phyloP scores from a whole-genome alignment of 257 asterid species.

The Nicotiana otophora region DNA sequence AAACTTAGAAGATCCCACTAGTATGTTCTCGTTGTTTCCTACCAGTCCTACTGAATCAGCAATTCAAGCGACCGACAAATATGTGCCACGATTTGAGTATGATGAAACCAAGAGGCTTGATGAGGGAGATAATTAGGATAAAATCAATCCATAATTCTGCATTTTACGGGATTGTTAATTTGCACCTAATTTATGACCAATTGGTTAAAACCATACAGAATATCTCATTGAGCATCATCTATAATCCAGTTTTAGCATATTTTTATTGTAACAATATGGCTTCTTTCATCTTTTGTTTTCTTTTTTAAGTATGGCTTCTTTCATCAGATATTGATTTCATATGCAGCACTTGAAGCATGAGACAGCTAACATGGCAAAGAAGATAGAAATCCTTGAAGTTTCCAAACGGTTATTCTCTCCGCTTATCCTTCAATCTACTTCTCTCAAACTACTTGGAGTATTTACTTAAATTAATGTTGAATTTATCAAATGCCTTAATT shows the following conservation, averaged over 20 bases:
- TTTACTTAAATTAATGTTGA: background rate
- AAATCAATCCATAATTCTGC: background rate
- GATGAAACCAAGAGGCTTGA: background rate
- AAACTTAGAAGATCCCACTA: background rate
- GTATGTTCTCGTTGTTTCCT: background rate
- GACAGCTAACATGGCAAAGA: conserved; percentile 38
- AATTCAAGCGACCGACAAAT: background rate
- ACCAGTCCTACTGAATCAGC: background rate
- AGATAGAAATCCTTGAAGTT: conserved; percentile 53
- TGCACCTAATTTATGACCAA: too few species aligned
- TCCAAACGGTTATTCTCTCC: conserved; percentile 39
- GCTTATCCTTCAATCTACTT: background rate
- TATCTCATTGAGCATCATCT: too few species aligned
- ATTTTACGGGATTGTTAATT: too few species aligned
- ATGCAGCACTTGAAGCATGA: conserved; percentile 57
- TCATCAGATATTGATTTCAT: background rate
- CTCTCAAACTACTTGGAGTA: background rate
- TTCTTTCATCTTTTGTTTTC: too few species aligned
- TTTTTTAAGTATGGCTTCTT: too few species aligned
- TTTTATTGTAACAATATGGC: too few species aligned
- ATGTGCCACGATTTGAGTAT: background rate
- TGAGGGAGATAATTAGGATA: too few species aligned
- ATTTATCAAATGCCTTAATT: background rate
- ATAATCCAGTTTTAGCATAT: too few species aligned
- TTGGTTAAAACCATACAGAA: too few species aligned